Evolutionary conservation across 768 basidiomycete species (phyloP), one percentile per base, ranked within the genome.

Genomic region (Filobasidium floriforme): DNA sequence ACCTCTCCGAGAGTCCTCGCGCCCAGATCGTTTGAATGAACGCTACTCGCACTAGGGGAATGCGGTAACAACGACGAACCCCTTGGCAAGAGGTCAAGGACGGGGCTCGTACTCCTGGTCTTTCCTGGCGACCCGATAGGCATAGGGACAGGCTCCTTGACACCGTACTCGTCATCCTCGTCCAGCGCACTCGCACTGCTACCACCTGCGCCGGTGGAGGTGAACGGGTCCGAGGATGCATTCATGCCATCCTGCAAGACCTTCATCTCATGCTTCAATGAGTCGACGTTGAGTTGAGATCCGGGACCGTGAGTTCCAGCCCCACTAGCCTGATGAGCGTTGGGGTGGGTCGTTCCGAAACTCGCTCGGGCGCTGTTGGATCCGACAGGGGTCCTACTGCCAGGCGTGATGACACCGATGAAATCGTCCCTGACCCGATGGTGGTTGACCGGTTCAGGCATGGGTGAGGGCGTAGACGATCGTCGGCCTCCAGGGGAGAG

Each of bases 21-120:
- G 14, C 46, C 46, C 5, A 49, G 15, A 6, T 49, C 46, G 18
- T 22, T 37, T 9, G 32, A 37, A 9, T 37, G 32, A 37, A 37
- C 46, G 22, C 46, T 49, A 49, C 46, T 49, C 12, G 18, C 46
- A 22, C 46, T 49, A 15, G 46, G 22, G 5, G 22, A 49, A 22
- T 15, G 46, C 22, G 46, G 22, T 14, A 49, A 49, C 46, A 15
- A 15, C 5, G 46, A 3, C 46, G 46, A 49, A 18, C 46, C 46
- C 46, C 46, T 49, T 49, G 46, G 46, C 46, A 49, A 49, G 22
- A 49, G 46, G 12, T 49, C 46, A 5, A 49, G 46, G 46, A 49
- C 46, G 46, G 46, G 46, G 46, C 46, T 49, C 46, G 46, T 49
- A 12, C 46, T 49, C 46, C 46, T 49, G 6, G 46, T 18, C 22